Evolutionary conservation across 768 basidiomycete genomes (phyloP).

Genomic region (Rhodotorula kratochvilovae): DNA sequence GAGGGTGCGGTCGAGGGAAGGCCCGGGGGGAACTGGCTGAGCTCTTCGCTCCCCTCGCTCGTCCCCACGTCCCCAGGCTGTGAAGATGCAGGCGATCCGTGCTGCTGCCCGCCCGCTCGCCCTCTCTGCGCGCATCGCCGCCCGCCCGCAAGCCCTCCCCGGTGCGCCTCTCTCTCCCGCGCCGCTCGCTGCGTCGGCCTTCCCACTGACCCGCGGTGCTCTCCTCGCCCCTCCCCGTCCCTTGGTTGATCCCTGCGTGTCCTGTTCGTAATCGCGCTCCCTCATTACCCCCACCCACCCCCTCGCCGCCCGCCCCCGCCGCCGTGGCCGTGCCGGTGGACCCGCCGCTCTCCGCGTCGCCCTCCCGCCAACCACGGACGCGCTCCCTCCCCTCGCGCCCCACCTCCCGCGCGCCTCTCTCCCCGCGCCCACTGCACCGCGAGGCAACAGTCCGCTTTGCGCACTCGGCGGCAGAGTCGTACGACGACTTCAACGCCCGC

Average conservation of each 20-base stretch:
- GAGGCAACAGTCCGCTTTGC: constrained; percentile 35
- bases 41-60: not conserved
- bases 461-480: constrained; percentile 47
- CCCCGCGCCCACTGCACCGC: no score
- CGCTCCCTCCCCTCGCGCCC: not conserved
- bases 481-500: constrained; percentile 88
- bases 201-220: no score
- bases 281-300: no score
- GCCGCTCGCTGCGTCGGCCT: not conserved
- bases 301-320: no score
- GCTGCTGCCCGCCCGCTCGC: constrained; percentile 22
- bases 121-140: constrained; percentile 7
- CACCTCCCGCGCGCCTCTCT: not conserved
- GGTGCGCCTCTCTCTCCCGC: constrained; percentile 1
- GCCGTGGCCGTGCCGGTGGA: no score
- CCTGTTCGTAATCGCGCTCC: not conserved
- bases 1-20: no score
- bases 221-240: not conserved
- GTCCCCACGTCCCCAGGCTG: not conserved
- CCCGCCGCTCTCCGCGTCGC: no score
- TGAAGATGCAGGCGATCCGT: constrained; percentile 28
- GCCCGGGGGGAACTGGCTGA: no score
- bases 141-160: constrained; percentile 17
- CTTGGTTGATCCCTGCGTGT: no score
- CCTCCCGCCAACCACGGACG: no score